Evolutionary conservation across 345 rosid genomes (phyloP), one percentile per base, ranked within the genome.

Genomic region (Aegle marmelos): DNA sequence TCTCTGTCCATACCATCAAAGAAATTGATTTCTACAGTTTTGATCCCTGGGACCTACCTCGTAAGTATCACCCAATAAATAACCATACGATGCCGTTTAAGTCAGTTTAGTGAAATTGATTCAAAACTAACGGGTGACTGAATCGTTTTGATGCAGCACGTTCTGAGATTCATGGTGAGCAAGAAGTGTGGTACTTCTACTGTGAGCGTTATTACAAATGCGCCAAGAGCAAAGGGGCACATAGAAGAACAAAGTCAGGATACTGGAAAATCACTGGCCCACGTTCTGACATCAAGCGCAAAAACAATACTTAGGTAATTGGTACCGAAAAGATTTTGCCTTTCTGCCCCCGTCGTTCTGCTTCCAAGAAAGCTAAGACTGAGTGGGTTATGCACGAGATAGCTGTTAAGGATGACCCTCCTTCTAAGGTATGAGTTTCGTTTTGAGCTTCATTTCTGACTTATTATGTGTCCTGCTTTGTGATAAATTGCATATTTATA

Each of bases 241-340:
- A 82, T 58, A 80, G 92, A 73, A 78, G 48, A 1, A 83, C 86
- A 6, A 34, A 22, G 45, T 6, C 22, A 37, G 91, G 92, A 4
- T 78, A 6, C 41, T 89, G 91, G 91, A 88, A 89, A 80, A 3
- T 68, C 45, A 83, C 90, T 0, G 92, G 92, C 8, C 72, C 39
- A 6, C 45, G 37, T 60, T 80, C 87, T 1, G 7, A 28, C 25
- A 67, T 86, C 54, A 77, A 74, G 36, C 71, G 34, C 24, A 75
- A 39, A 34, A 39, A 58, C 37, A 36, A 76, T 5, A 39, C 19
- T 6, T 68, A 37, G 4, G 81, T 64, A 60, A 87, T 87, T 24
- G 92, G 90, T 7, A 72, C 60, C 1, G 86, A 87, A 82, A 89
- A 53, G 76, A 84, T 78, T 9, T 24, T 89, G 73, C 86, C 88